Evolutionary conservation across 2,329 filamentous ascomycete genomes (phyloP).

Genomic region (Hypoxylon sp.): DNA sequence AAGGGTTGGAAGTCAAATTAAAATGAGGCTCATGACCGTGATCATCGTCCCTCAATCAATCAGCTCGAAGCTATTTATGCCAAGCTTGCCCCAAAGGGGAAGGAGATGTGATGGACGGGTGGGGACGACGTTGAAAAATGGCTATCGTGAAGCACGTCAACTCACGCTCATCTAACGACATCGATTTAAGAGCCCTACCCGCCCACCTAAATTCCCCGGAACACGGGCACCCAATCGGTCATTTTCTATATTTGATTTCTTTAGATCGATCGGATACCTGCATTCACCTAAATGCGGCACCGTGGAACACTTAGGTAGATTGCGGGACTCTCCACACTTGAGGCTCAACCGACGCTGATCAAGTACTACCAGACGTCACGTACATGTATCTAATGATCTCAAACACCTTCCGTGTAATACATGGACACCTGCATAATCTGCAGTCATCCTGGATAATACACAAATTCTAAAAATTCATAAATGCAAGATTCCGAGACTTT

Average conservation of each 20-base stretch:
- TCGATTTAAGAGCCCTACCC: slow-evolving; percentile 18
- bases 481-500: background rate
- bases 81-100: slow-evolving; percentile 24
- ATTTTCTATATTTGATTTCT: slow-evolving; percentile 7
- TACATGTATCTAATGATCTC: background rate
- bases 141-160: slow-evolving; percentile 40
- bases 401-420: background rate
- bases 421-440: background rate
- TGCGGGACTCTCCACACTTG: slow-evolving; percentile 35
- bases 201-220: background rate
- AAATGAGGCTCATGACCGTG: background rate
- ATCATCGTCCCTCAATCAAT: slow-evolving; percentile 5
- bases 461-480: background rate
- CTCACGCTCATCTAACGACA: slow-evolving; percentile 34
- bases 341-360: slow-evolving; percentile 31
- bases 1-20: background rate
- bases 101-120: slow-evolving; percentile 22
- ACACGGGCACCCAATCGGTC: slow-evolving; percentile 20
- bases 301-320: slow-evolving; percentile 7
- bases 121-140: slow-evolving; percentile 27
- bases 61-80: slow-evolving; percentile 3
- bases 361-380: background rate
- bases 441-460: background rate
- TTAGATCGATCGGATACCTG: slow-evolving; percentile 23
- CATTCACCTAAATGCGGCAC: slow-evolving; percentile 13